Percentiles rank a stretch among this genome's conserved stretches.
These are phyloP conservation scores for Blastocladiella emersonii DNA, from an alignment of 371 early-diverging fungal species.

Conservation along the genomic window DNA sequence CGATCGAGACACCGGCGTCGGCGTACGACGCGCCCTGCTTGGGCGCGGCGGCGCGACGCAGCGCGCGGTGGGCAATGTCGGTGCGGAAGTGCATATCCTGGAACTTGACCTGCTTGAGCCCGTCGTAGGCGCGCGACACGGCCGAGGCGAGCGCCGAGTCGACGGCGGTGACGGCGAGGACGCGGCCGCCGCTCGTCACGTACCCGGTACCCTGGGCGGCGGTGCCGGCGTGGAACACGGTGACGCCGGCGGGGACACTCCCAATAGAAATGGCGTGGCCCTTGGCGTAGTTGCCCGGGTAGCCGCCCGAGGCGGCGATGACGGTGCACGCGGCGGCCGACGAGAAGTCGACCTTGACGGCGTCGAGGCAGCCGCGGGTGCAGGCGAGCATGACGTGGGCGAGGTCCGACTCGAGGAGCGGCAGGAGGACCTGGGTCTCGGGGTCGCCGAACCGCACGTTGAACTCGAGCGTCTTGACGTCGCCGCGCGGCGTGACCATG, in stretches of 20 bases:
- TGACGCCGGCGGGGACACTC: slow-evolving; percentile 13
- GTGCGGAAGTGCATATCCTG: slow-evolving; percentile 70
- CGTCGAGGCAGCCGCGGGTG: slow-evolving; percentile 78
- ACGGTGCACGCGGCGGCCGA: slow-evolving; percentile 75
- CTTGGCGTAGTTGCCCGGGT: slow-evolving; percentile 76
- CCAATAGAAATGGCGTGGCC: slow-evolving; percentile 58
- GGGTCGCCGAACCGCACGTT: slow-evolving; percentile 97
- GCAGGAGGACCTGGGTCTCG: slow-evolving; percentile 89
- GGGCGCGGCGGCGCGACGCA: slow-evolving; percentile 30
- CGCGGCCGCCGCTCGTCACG: slow-evolving; percentile 85
- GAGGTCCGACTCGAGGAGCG: slow-evolving; percentile 72
- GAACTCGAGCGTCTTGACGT: slow-evolving; percentile 90
- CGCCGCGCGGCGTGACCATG: slow-evolving; percentile 67
- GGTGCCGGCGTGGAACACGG: slow-evolving; percentile 90
- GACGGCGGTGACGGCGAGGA: slow-evolving; percentile 78
- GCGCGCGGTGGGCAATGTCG: slow-evolving; percentile 77
- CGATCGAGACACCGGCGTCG: slow-evolving; percentile 89
- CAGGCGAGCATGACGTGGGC: slow-evolving; percentile 78
- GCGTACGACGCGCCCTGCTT: slow-evolving; percentile 58
- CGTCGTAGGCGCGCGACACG: slow-evolving; percentile 56
- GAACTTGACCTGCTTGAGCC: slow-evolving; percentile 56
- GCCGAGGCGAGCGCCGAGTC: slow-evolving; percentile 54
- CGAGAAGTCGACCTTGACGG: slow-evolving; percentile 57
- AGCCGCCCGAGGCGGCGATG: slow-evolving; percentile 80
- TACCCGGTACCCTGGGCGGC: slow-evolving; percentile 33